These are phyloP conservation scores for Alectoria sarmentosa DNA, from an alignment of 495 filamentous ascomycete genomes.

Conservation along the genomic window DNA sequence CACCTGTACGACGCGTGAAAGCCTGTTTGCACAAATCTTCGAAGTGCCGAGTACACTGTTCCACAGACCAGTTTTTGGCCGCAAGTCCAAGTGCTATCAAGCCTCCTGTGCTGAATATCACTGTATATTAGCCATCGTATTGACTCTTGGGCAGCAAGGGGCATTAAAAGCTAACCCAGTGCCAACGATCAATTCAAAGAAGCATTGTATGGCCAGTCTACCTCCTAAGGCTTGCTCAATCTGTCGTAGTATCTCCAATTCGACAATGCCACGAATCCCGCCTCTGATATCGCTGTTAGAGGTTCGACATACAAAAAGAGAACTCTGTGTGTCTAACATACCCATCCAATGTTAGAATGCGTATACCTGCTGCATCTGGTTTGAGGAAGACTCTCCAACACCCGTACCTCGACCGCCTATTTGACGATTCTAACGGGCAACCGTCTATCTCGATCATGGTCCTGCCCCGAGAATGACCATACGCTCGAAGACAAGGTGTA, in stretches of 20 bases:
- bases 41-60: constrained; percentile 38
- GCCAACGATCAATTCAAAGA: constrained; percentile 43
- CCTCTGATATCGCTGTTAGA: constrained; percentile 29
- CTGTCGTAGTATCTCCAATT: constrained; percentile 33
- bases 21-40: constrained; percentile 36
- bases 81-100: constrained; percentile 49
- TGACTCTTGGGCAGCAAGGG: background rate
- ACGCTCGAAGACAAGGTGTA: constrained; percentile 36
- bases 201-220: constrained; percentile 31
- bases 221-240: constrained; percentile 29
- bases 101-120: constrained; percentile 2
- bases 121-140: background rate
- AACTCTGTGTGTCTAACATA: constrained; percentile 15
- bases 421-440: constrained; percentile 9
- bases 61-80: constrained; percentile 39
- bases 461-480: constrained; percentile 17
- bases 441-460: constrained; percentile 8
- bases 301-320: background rate
- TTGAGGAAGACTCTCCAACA: constrained; percentile 26
- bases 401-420: constrained; percentile 1
- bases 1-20: constrained; percentile 36
- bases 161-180: constrained; percentile 31
- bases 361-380: constrained; percentile 31
- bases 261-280: constrained; percentile 37
- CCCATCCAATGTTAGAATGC: constrained; percentile 39